These are phyloP conservation scores for Calycina marina DNA, from an alignment of 2,329 filamentous ascomycete genomes.

Conservation along the genomic window DNA sequence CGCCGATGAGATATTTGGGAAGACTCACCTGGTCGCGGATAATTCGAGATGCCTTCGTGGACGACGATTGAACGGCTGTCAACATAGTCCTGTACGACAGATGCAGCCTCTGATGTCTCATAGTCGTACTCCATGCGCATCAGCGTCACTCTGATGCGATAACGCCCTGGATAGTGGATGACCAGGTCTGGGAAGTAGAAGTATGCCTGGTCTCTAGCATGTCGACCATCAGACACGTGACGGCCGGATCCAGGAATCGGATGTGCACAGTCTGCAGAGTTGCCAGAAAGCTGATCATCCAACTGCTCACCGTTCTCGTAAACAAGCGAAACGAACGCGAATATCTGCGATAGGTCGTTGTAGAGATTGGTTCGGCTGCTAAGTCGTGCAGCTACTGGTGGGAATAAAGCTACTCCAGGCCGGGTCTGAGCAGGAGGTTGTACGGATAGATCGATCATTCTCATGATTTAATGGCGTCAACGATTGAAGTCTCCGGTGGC, in stretches of 20 bases:
- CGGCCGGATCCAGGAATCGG: conserved; percentile 12
- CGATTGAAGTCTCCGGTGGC: background rate
- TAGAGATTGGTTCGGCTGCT: conserved; percentile 15
- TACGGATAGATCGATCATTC: conserved; percentile 16
- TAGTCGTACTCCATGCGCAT: conserved; percentile 19
- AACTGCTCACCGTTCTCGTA: conserved; percentile 15
- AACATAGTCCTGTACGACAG: conserved; percentile 14
- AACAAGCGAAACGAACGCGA: conserved; percentile 18
- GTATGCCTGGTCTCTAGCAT: conserved; percentile 15
- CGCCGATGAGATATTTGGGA: background rate
- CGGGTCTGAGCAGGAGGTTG: conserved; percentile 16
- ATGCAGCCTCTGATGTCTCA: conserved; percentile 12
- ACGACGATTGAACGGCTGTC: conserved; percentile 18
- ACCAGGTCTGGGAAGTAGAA: conserved; percentile 20
- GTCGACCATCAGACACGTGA: conserved; percentile 1
- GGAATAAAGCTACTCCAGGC: conserved; percentile 15
- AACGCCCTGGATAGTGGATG: conserved; percentile 17
- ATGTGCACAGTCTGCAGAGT: conserved; percentile 18
- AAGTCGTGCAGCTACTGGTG: conserved; percentile 16
- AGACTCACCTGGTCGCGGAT: conserved; percentile 16
- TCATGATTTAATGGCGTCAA: background rate
- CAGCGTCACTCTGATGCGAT: conserved; percentile 17
- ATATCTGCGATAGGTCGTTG: conserved; percentile 16
- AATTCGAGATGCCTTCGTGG: conserved; percentile 10
- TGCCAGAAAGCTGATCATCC: conserved; percentile 16